Evolutionary conservation across 805 yeast species (phyloP).

Genomic region (Teunomyces gatunensis): DNA sequence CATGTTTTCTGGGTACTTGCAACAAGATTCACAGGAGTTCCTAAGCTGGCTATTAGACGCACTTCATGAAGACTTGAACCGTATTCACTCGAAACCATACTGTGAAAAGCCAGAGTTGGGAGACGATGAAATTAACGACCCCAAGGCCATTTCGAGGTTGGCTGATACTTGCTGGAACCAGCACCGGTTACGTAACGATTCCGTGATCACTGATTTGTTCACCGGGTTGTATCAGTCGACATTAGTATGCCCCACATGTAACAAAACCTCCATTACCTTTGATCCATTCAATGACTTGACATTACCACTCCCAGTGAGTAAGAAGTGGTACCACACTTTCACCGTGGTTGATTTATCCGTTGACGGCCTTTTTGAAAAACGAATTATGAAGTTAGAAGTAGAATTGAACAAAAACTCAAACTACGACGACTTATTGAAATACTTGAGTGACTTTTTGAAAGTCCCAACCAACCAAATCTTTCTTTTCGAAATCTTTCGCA

Average conservation of each 20-base stretch:
- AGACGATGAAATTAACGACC: slow-evolving; percentile 57
- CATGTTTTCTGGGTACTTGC: slow-evolving; percentile 76
- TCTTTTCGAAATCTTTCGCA: slow-evolving; percentile 51
- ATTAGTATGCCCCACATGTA: slow-evolving; percentile 80
- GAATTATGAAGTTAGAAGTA: slow-evolving; percentile 53
- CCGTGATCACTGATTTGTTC: slow-evolving; percentile 80
- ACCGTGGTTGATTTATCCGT: slow-evolving; percentile 55
- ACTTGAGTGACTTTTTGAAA: slow-evolving; percentile 51
- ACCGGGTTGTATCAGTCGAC: slow-evolving; percentile 91
- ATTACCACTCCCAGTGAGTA: slow-evolving; percentile 77
- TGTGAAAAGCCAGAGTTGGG: slow-evolving; percentile 82
- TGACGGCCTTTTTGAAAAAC: slow-evolving; percentile 19
- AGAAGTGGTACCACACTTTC: slow-evolving; percentile 67
- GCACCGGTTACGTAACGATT: slow-evolving; percentile 78
- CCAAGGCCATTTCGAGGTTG: slow-evolving; percentile 51
- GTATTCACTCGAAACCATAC: slow-evolving; percentile 79
- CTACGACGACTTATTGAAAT: slow-evolving; percentile 58
- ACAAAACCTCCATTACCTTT: slow-evolving; percentile 78
- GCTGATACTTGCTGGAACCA: slow-evolving; percentile 80
- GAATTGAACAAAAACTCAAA: slow-evolving; percentile 68
- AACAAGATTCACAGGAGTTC: slow-evolving; percentile 94
- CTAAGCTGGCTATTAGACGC: slow-evolving; percentile 85
- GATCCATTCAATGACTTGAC: slow-evolving; percentile 93
- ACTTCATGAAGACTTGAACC: slow-evolving; percentile 86
- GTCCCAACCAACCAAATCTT: slow-evolving; percentile 26